A percentile compares a stretch with the other conserved stretches of the same genome.
phyloP scores from a whole-genome alignment of 2,329 filamentous ascomycete species.

The Colletotrichum sp. region DNA sequence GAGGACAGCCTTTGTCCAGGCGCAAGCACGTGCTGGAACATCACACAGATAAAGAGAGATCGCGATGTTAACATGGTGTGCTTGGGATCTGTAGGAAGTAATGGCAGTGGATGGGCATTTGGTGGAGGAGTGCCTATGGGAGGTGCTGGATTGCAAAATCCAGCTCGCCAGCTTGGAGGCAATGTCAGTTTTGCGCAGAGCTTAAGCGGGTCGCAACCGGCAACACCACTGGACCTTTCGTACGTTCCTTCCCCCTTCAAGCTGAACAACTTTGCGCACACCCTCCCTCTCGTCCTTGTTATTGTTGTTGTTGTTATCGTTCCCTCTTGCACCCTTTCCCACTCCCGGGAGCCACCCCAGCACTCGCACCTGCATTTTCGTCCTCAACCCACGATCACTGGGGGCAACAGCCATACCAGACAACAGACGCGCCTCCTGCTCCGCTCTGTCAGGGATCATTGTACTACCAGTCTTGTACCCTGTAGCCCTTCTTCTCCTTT shows the following conservation, averaged over 20 bases:
- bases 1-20: not conserved
- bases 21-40: not conserved
- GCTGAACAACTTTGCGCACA: not conserved
- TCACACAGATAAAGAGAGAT: not conserved
- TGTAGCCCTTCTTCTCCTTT: not conserved
- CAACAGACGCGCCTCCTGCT: not conserved
- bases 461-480: not conserved
- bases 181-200: slow-evolving; percentile 72
- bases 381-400: not conserved
- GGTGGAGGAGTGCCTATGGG: slow-evolving; percentile 67
- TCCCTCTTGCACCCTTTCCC: not conserved
- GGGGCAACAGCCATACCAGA: not conserved
- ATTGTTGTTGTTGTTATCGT: not conserved
- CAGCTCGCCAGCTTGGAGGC: slow-evolving; percentile 59
- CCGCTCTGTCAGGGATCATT: not conserved
- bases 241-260: slow-evolving; percentile 48
- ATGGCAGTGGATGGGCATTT: slow-evolving; percentile 66
- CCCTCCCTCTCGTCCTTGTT: not conserved
- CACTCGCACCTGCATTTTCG: not conserved
- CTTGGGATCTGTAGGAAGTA: slow-evolving; percentile 45
- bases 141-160: slow-evolving; percentile 56
- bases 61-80: slow-evolving; percentile 25
- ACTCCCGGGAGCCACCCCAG: not conserved
- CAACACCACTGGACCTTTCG: slow-evolving; percentile 68
- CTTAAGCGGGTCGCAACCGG: slow-evolving; percentile 65